phyloP scores from a whole-genome alignment of 169 alveolate genomes.

The Neospora caninum region DNA sequence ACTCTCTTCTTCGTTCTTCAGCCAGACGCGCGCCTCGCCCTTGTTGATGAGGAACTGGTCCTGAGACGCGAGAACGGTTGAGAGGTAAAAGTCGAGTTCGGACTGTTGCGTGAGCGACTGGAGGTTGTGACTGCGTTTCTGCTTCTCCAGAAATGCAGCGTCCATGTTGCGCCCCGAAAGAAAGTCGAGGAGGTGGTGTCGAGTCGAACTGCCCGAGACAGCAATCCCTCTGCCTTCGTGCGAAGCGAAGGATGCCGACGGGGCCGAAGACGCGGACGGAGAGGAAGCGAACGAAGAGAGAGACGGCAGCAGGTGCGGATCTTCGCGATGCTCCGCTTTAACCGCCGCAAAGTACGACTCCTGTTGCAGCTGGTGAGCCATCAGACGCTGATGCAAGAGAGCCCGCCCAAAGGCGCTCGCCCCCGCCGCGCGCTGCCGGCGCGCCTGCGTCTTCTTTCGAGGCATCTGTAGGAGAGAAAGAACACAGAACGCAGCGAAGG shows the following conservation, averaged over 20 bases:
- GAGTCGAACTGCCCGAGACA: not conserved
- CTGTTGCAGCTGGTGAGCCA: not conserved
- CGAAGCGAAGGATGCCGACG: not conserved
- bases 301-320: not conserved
- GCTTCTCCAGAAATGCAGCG: not conserved
- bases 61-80: not conserved
- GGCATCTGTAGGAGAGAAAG: not conserved
- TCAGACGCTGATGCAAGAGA: not conserved
- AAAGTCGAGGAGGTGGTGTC: not conserved
- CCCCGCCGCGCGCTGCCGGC: constrained; percentile 7
- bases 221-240: not conserved
- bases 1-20: not conserved
- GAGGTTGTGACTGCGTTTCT: constrained; percentile 3
- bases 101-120: not conserved
- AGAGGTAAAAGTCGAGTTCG: not conserved
- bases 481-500: too few species aligned
- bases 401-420: not conserved
- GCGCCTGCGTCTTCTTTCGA: not conserved
- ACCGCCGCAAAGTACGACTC: not conserved
- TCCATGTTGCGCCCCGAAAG: not conserved
- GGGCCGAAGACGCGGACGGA: not conserved
- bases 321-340: not conserved
- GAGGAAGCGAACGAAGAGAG: not conserved
- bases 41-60: not conserved
- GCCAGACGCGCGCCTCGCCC: not conserved